A percentile compares a stretch with the other conserved stretches of the same genome.
Evolutionary conservation across 768 basidiomycete genomes (phyloP).

Genomic region (Panellus pusillus): DNA sequence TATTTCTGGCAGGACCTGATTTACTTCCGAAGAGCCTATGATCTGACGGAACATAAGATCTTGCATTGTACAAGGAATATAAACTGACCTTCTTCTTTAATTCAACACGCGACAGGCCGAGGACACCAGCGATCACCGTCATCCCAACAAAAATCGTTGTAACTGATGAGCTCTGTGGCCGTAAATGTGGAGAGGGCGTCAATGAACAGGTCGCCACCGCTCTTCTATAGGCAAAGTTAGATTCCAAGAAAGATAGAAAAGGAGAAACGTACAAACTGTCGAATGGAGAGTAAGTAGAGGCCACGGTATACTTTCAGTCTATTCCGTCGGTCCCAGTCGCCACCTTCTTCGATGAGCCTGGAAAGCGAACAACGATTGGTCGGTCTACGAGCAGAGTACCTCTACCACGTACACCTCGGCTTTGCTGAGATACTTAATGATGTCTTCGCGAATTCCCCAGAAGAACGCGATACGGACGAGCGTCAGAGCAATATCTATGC

Average conservation of each 20-base stretch:
- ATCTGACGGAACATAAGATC: conserved; percentile 46
- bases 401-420: conserved; percentile 69
- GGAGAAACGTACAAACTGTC: conserved; percentile 60
- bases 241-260: background rate
- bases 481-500: conserved; percentile 90
- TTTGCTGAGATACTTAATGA: conserved; percentile 68
- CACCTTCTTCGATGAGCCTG: conserved; percentile 90
- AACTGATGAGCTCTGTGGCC: conserved; percentile 82
- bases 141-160: conserved; percentile 89
- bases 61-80: background rate
- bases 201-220: conserved; percentile 79
- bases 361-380: background rate
- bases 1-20: conserved; percentile 77
- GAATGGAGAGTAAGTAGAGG: conserved; percentile 78
- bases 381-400: background rate
- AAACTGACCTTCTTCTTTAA: conserved; percentile 81
- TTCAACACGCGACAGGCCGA: conserved; percentile 79
- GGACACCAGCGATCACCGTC: conserved; percentile 75
- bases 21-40: conserved; percentile 85
- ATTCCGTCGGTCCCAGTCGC: conserved; percentile 98
- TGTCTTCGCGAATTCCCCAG: conserved; percentile 74
- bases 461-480: conserved; percentile 90
- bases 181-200: conserved; percentile 96
- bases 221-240: conserved; percentile 37
- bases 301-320: conserved; percentile 95